Evolutionary conservation across 2,329 filamentous ascomycete species (phyloP), one percentile per base, ranked within the genome.

Genomic region (Hirsutella minnesotensis): DNA sequence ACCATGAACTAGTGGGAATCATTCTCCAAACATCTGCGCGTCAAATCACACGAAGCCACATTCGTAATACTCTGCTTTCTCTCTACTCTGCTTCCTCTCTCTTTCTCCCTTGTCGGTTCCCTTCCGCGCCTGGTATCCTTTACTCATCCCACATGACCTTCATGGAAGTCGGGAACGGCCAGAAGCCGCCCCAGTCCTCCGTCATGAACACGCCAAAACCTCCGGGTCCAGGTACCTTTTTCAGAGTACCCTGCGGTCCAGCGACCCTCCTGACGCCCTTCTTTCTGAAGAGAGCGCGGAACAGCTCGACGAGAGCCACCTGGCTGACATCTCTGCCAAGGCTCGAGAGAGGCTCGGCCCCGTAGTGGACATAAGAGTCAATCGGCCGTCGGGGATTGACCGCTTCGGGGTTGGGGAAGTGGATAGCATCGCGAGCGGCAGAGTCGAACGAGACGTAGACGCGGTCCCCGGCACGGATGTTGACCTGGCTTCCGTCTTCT

Each of bases 181-280:
- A 64, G 18, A 67, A 49, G 8, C 53, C 56, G 15, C 77, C 74
- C 65, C 79, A 78, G 53, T 86, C 79, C 59, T 82, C 75, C 31
- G 73, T 72, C 67, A 86, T 65, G 56, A 84, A 86, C 7, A 74
- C 62, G 9, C 66, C 73, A 56, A 71, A 72, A 0, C 75, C 76
- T 1, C 70, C 75, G 0, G 68, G 64, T 9, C 68, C 66, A 0
- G 66, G 61, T 2, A 86, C 67, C 64, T 76, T 81, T 68, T 85
- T 84, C 49, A 87, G 57, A 54, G 77, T 63, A 0, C 83, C 83
- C 60, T 83, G 77, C 1, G 72, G 62, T 0, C 83, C 83, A 0
- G 74, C 65, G 0, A 75, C 78, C 24, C 78, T 68, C 5, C 77
- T 65, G 10, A 88, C 57, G 42, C 77, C 78, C 50, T 73, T 68